A percentile compares a stretch with the other conserved stretches of the same genome.
These are phyloP conservation scores for Xerocomus subilludens DNA, from an alignment of 1,284 basidiomycete genomes.

Conservation along the genomic window DNA sequence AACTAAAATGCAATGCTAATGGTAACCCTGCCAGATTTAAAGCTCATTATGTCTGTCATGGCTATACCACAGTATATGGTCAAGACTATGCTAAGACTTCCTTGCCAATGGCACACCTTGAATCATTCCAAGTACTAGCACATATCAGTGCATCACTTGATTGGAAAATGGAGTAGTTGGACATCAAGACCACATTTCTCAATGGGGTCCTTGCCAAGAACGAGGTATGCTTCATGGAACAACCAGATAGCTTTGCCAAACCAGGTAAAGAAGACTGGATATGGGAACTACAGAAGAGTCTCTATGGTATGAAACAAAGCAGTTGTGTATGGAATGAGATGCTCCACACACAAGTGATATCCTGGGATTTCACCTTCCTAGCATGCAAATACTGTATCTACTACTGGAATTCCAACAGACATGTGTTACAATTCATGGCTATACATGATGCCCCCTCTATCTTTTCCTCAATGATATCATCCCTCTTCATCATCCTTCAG, in stretches of 20 bases:
- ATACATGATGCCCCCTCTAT: too few relatives aligned
- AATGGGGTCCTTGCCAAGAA: background rate
- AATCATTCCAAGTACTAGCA: conserved; percentile 11
- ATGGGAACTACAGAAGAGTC: background rate
- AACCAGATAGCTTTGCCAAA: conserved; percentile 10
- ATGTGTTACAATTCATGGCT: too few relatives aligned
- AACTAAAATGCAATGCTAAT: background rate
- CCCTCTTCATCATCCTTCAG: too few relatives aligned
- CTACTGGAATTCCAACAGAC: too few relatives aligned
- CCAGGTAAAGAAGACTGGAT: background rate
- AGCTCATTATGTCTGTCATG: background rate
- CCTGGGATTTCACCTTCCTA: background rate
- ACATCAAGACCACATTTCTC: conserved; percentile 22
- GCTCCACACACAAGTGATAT: background rate
- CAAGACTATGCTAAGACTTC: conserved; percentile 19
- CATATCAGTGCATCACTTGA: background rate
- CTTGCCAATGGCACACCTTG: background rate
- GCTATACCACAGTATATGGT: conserved; percentile 4
- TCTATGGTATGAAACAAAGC: background rate
- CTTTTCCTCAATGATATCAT: too few relatives aligned
- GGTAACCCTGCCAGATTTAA: background rate
- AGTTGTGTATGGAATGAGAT: background rate
- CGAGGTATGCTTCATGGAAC: conserved; percentile 8
- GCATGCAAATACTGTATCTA: conserved; percentile 1
- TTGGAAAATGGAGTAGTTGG: conserved; percentile 29